These are phyloP conservation scores for Apiospora rasikravindrae DNA, from an alignment of 2,329 filamentous ascomycete genomes.

Conservation along the genomic window DNA sequence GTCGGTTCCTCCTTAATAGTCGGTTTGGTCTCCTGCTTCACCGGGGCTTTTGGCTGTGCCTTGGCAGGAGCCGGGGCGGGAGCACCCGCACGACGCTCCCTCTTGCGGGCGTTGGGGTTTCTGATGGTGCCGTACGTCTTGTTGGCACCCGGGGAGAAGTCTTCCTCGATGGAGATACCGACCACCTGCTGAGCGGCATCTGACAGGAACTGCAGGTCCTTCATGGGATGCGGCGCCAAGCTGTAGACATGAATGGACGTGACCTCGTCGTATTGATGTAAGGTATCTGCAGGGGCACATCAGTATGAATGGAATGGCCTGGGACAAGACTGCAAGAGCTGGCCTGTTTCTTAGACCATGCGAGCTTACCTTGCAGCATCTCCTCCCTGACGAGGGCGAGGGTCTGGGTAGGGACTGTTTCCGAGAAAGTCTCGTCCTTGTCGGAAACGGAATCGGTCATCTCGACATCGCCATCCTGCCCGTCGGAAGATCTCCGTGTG, in stretches of 20 bases:
- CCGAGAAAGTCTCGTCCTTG: slow-evolving; percentile 50
- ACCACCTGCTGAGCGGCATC: slow-evolving; percentile 70
- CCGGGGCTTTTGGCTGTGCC: slow-evolving; percentile 28
- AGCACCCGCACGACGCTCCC: slow-evolving; percentile 47
- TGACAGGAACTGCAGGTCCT: slow-evolving; percentile 73
- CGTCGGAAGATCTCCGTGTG: slow-evolving; percentile 52
- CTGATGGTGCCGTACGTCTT: slow-evolving; percentile 75
- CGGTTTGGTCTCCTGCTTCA: slow-evolving; percentile 44
- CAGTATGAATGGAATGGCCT: neutral
- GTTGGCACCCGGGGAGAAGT: slow-evolving; percentile 61
- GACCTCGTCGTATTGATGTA: slow-evolving; percentile 73
- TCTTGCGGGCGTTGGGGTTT: slow-evolving; percentile 69
- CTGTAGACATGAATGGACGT: slow-evolving; percentile 88
- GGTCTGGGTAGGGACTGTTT: slow-evolving; percentile 59
- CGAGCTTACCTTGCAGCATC: slow-evolving; percentile 65
- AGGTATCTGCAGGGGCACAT: slow-evolving; percentile 57
- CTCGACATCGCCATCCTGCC: slow-evolving; percentile 68
- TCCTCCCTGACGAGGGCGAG: slow-evolving; percentile 76
- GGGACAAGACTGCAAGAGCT: no score
- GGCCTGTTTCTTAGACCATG: no score
- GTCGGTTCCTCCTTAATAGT: slow-evolving; percentile 44
- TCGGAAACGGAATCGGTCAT: slow-evolving; percentile 71
- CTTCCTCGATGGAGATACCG: slow-evolving; percentile 57
- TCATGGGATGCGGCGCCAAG: slow-evolving; percentile 71
- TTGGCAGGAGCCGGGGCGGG: slow-evolving; percentile 34